Percentiles rank a stretch among this genome's conserved stretches.
These are phyloP conservation scores for Triticum timopheevii DNA, from an alignment of 176 grass and related monocot species.

Conservation along the genomic window DNA sequence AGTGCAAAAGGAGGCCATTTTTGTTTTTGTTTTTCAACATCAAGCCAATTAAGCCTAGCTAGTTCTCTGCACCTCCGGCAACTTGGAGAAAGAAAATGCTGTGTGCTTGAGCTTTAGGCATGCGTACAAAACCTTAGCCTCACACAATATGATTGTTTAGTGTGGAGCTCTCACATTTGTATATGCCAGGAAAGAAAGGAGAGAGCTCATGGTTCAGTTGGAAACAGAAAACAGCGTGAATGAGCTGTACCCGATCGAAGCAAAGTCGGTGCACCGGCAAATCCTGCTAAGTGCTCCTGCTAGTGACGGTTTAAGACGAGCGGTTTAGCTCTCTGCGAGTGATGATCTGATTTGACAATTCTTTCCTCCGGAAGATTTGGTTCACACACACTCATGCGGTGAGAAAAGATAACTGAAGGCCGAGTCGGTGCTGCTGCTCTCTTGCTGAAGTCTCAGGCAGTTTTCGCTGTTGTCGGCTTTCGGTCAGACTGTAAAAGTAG, in stretches of 20 bases:
- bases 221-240: conserved; percentile 35
- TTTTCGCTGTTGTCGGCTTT: neutral
- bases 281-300: neutral
- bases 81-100: conserved; percentile 47
- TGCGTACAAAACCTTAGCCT: conserved; percentile 24
- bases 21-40: conserved; percentile 1
- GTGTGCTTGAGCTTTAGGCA: neutral
- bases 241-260: conserved; percentile 37
- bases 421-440: neutral
- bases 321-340: neutral
- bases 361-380: neutral
- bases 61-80: conserved; percentile 46
- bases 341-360: neutral
- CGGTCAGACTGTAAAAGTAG: neutral
- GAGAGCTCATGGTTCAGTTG: conserved; percentile 31
- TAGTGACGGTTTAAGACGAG: neutral
- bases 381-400: neutral
- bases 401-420: neutral
- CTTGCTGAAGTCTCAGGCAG: neutral
- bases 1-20: conserved; percentile 15
- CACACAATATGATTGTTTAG: conserved; percentile 30
- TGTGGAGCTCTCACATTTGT: conserved; percentile 20
- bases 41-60: conserved; percentile 37
- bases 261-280: conserved; percentile 16
- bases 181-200: conserved; percentile 14